Evolutionary conservation across 1,284 basidiomycete species (phyloP).

Genomic region (Hortiboletus rubellus): DNA sequence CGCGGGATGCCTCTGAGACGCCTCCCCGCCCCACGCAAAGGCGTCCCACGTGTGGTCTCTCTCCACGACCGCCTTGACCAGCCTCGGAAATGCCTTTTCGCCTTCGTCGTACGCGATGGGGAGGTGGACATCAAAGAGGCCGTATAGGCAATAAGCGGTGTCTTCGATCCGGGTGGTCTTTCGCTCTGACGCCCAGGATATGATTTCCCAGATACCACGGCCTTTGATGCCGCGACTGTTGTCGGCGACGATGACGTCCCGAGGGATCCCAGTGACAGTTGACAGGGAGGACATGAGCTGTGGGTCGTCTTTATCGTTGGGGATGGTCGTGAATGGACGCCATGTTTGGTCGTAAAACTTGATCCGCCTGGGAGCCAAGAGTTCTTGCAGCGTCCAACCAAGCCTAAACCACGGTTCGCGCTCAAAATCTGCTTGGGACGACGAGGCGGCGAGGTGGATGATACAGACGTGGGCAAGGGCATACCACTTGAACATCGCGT

Average conservation of each 20-base stretch:
- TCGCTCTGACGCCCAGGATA: slow-evolving; percentile 30
- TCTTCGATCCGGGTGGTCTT: slow-evolving; percentile 28
- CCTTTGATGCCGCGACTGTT: slow-evolving; percentile 22
- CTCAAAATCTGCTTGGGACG: slow-evolving; percentile 13
- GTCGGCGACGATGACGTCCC: slow-evolving; percentile 15
- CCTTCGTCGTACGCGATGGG: slow-evolving; percentile 27
- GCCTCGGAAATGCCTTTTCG: slow-evolving; percentile 22
- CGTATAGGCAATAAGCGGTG: slow-evolving; percentile 22
- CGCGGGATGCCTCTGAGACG: slow-evolving; percentile 15
- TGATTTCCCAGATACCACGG: slow-evolving; percentile 24
- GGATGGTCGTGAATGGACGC: slow-evolving; percentile 17
- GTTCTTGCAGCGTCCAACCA: slow-evolving; percentile 32
- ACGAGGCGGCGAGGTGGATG: slow-evolving; percentile 24
- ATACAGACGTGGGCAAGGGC: slow-evolving; percentile 29
- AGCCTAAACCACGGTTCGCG: slow-evolving; percentile 29
- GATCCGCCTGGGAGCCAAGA: slow-evolving; percentile 24
- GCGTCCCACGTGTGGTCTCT: slow-evolving; percentile 19
- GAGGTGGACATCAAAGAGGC: slow-evolving; percentile 21
- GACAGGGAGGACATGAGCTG: slow-evolving; percentile 18
- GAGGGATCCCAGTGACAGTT: slow-evolving; percentile 22
- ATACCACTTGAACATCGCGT: slow-evolving; percentile 34
- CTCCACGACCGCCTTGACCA: slow-evolving; percentile 18
- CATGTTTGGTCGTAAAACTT: slow-evolving; percentile 30
- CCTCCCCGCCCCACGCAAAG: slow-evolving; percentile 25
- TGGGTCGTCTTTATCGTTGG: slow-evolving; percentile 23